Evolutionary conservation across 805 yeast genomes (phyloP).

Genomic region (Starmerella ratchasimensis): DNA sequence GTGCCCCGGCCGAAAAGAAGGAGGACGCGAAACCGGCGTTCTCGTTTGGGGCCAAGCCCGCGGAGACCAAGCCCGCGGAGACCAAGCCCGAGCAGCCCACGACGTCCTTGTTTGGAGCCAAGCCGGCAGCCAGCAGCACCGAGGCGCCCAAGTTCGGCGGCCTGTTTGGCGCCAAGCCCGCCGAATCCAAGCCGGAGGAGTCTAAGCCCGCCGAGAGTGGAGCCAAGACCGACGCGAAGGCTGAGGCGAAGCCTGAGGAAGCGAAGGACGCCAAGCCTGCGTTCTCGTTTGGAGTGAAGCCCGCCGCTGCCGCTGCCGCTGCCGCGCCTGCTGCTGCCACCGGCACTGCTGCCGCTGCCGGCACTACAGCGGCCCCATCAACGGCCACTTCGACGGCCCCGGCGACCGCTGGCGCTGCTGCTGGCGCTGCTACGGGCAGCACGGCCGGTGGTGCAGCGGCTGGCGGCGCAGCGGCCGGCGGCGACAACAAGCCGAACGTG

Average conservation of each 20-base stretch:
- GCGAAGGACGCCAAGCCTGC: slow-evolving; percentile 9
- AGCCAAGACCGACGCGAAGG: neutral
- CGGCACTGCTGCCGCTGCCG: neutral
- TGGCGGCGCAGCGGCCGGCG: too few relatives aligned
- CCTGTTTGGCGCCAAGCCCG: neutral
- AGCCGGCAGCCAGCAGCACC: slow-evolving; percentile 9
- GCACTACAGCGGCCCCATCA: neutral
- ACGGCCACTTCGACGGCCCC: neutral
- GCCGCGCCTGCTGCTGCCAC: too few relatives aligned
- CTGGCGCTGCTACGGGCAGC: neutral
- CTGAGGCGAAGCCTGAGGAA: neutral
- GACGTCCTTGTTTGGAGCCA: slow-evolving; percentile 4
- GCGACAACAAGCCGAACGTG: slow-evolving; percentile 5
- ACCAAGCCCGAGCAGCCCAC: neutral
- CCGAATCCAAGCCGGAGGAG: neutral
- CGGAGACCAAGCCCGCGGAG: neutral
- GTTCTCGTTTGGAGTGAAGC: slow-evolving; percentile 22
- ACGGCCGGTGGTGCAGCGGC: neutral
- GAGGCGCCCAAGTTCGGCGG: neutral
- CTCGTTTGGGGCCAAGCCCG: slow-evolving; percentile 1
- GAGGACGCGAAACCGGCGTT: slow-evolving; percentile 2
- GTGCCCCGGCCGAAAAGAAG: neutral
- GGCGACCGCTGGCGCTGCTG: neutral
- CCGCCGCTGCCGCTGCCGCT: too few relatives aligned
- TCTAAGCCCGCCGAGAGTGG: neutral